A percentile compares a stretch with the other conserved stretches of the same genome.
phyloP scores from a whole-genome alignment of 2,329 filamentous ascomycete genomes.

The Alternaria sp. region DNA sequence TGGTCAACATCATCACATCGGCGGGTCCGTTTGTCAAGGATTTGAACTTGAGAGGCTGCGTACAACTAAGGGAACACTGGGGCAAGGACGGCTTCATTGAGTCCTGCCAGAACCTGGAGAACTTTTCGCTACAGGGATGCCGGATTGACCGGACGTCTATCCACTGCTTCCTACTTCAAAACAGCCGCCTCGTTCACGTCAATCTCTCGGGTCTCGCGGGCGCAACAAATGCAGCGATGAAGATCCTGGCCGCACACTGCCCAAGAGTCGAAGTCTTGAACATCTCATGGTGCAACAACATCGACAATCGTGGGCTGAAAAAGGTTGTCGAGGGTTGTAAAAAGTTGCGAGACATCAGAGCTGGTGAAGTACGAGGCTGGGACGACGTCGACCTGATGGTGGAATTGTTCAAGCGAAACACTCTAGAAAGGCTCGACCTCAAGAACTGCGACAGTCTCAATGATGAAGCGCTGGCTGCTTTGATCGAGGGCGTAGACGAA shows the following conservation, averaged over 20 bases:
- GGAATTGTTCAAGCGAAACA: constrained; percentile 81
- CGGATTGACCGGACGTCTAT: constrained; percentile 82
- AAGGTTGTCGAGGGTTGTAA: constrained; percentile 77
- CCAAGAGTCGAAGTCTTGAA: constrained; percentile 84
- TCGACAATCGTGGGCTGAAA: constrained; percentile 79
- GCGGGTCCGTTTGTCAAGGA: constrained; percentile 92
- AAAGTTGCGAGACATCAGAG: constrained; percentile 79
- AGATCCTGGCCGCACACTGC: constrained; percentile 83
- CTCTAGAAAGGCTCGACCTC: constrained; percentile 81
- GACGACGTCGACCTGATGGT: constrained; percentile 76
- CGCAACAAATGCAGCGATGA: constrained; percentile 85
- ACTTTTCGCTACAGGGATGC: constrained; percentile 89
- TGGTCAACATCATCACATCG: constrained; percentile 83
- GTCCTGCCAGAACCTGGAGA: constrained; percentile 85
- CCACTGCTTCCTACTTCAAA: constrained; percentile 80
- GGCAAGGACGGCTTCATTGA: constrained; percentile 79
- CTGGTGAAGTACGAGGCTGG: constrained; percentile 83
- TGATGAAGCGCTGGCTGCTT: constrained; percentile 75
- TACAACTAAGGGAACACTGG: constrained; percentile 87
- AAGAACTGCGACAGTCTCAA: constrained; percentile 81
- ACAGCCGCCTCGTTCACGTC: constrained; percentile 80
- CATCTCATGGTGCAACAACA: constrained; percentile 90
- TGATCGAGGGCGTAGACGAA: constrained; percentile 79
- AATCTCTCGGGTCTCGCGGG: constrained; percentile 84
- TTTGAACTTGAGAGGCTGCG: constrained; percentile 88